A percentile compares a stretch with the other conserved stretches of the same genome.
These are phyloP conservation scores for Tulasnella calospora DNA, from an alignment of 768 basidiomycete genomes.

Conservation along the genomic window DNA sequence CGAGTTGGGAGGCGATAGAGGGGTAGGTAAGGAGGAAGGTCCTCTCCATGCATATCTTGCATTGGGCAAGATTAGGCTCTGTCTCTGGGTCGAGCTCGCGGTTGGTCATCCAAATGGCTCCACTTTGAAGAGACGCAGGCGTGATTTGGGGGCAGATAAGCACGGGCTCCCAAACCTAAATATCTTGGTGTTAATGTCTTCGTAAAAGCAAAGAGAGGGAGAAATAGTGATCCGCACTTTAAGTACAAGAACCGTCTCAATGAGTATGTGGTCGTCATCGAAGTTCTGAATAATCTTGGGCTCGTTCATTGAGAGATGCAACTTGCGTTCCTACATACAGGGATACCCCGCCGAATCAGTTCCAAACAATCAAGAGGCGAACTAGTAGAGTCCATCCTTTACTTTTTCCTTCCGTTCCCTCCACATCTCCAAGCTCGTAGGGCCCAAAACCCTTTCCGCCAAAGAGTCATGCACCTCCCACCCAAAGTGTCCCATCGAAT, in stretches of 20 bases:
- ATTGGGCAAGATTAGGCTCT: not conserved
- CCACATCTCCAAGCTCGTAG: not conserved
- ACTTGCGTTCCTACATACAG: not conserved
- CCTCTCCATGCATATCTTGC: not conserved
- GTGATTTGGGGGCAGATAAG: not conserved
- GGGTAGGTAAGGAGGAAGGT: not conserved
- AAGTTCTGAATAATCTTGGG: not conserved
- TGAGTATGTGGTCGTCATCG: not conserved
- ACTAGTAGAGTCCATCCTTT: not conserved
- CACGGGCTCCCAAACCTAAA: not conserved
- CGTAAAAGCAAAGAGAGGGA: not conserved
- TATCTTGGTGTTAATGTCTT: not conserved
- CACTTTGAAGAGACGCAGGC: not conserved
- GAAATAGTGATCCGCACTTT: not conserved
- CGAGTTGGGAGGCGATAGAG: not conserved
- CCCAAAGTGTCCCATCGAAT: not conserved
- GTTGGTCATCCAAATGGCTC: not conserved
- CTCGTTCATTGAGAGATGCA: not conserved
- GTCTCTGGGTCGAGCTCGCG: not conserved
- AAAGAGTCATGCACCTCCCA: not conserved
- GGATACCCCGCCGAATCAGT: too few species aligned
- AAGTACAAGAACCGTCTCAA: not conserved
- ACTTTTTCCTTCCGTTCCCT: not conserved
- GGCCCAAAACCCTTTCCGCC: not conserved
- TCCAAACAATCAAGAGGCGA: too few species aligned